Conservation (phyloP, 116 monocot species). For the Dioscorea cayenensis region DNA sequence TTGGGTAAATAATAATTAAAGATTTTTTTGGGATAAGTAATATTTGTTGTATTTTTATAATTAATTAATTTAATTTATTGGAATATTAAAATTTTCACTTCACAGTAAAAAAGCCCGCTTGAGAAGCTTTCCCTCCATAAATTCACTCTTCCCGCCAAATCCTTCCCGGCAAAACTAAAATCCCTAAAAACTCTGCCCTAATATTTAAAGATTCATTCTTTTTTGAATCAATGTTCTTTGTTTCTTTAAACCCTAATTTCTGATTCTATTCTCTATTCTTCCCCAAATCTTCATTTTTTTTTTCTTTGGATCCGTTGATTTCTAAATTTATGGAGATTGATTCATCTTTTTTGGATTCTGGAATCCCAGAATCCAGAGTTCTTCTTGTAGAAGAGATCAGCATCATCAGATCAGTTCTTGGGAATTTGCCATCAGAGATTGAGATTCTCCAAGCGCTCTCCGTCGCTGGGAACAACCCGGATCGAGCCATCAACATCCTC, state of each 20-base stretch:
- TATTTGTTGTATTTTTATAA: too few relatives aligned
- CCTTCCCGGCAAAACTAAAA: background rate
- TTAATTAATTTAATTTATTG: too few relatives aligned
- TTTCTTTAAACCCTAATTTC: too few relatives aligned
- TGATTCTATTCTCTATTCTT: background rate
- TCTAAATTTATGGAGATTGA: background rate
- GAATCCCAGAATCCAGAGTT: background rate
- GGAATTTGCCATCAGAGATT: constrained; percentile 3
- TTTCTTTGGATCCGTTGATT: background rate
- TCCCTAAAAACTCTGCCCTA: background rate
- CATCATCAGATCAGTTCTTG: constrained; percentile 40
- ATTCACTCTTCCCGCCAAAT: background rate
- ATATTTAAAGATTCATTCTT: background rate
- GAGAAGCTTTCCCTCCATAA: too few relatives aligned
- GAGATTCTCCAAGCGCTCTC: constrained; percentile 45
- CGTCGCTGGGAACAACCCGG: constrained; percentile 41
- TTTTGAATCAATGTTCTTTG: too few relatives aligned
- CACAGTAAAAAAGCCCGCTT: too few relatives aligned
- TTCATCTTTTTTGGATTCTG: background rate
- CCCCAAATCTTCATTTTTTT: background rate
- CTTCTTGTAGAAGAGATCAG: constrained; percentile 41
- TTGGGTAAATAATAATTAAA: too few relatives aligned
- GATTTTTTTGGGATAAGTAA: too few relatives aligned
- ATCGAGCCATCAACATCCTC: constrained; percentile 64
- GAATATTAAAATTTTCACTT: too few relatives aligned